phyloP scores from a whole-genome alignment of 148 eudicot species.

The Chenopodium berlandieri region DNA sequence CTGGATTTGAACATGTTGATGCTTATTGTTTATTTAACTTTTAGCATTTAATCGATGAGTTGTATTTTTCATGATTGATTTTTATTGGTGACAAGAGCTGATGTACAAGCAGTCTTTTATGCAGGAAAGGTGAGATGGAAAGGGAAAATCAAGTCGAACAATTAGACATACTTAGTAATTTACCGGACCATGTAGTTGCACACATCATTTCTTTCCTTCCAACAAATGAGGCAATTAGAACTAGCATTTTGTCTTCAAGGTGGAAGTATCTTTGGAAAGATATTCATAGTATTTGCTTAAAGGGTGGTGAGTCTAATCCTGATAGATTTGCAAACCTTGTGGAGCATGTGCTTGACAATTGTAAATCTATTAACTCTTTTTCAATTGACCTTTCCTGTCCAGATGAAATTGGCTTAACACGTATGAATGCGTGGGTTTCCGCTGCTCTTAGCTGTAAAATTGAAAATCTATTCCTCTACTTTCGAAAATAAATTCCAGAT shows the following conservation, averaged over 20 bases:
- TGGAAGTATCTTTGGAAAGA: constrained; percentile 12
- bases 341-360: not conserved
- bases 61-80: too few relatives aligned
- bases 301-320: not conserved
- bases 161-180: constrained; percentile 6
- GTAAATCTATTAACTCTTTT: not conserved
- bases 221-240: constrained; percentile 6
- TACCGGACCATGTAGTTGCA: not conserved
- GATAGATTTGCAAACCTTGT: not conserved
- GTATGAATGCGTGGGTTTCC: not conserved
- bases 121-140: not conserved
- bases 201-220: constrained; percentile 8
- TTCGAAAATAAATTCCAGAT: not conserved
- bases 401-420: not conserved
- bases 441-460: not conserved
- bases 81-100: too few relatives aligned
- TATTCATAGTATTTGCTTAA: not conserved
- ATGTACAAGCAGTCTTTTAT: not conserved
- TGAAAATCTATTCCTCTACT: not conserved
- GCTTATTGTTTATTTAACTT: too few relatives aligned
- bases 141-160: not conserved
- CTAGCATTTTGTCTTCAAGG: constrained; percentile 1
- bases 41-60: too few relatives aligned
- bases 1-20: too few relatives aligned
- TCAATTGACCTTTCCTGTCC: not conserved